Evolutionary conservation across 768 basidiomycete genomes (phyloP), one percentile per base, ranked within the genome.

Genomic region (Infundibulicybe gibba): DNA sequence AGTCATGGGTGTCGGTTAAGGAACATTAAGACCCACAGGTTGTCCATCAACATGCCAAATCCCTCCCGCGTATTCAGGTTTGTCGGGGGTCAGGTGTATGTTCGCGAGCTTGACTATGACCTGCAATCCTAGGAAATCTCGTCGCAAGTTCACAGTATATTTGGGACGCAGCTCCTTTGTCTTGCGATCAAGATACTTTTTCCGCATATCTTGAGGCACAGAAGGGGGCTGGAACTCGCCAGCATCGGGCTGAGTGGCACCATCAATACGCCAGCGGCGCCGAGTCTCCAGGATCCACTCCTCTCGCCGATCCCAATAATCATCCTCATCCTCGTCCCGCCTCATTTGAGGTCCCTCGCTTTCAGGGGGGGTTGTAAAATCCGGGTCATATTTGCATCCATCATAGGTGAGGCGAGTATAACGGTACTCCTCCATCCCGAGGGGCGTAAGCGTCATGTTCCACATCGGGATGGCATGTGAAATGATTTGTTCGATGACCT

Each of bases 21-120:
- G 35, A 38, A 6, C 10, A 10, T 3, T n/a, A 10, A 38, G 17
- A 43, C 40, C 1, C 32, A 51, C 49, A 40, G 61, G 49, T 46
- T 52, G 50, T 6, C 63, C 70, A 50, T 70, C 69, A 39, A 70
- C 59, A 48, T 70, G 70, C 69, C 70, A 71, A 6, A 50, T 57
- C 16, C 69, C 68, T 12, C 69, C 69, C 0, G 45, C 49, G 52
- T 70, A 70, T 5, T 55, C 50, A 1, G 70, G 69, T 42, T 64
- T 62, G 20, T 68, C 64, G n/a, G 70, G 68, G 0, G 65, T 67
- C 41, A 70, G 44, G 45, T 61, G 54, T 39, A 67, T 64, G 40
- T 60, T 61, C 8, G 61, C 59, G 5, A 67, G 50, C 47, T 67
- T 67, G 17, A 61, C 61, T 32, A 67, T 68, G 14, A 64, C 53